Percentiles rank a stretch among this genome's conserved stretches.
Evolutionary conservation across 306 rosid genomes (phyloP).

Genomic region (Acmispon strigosus): DNA sequence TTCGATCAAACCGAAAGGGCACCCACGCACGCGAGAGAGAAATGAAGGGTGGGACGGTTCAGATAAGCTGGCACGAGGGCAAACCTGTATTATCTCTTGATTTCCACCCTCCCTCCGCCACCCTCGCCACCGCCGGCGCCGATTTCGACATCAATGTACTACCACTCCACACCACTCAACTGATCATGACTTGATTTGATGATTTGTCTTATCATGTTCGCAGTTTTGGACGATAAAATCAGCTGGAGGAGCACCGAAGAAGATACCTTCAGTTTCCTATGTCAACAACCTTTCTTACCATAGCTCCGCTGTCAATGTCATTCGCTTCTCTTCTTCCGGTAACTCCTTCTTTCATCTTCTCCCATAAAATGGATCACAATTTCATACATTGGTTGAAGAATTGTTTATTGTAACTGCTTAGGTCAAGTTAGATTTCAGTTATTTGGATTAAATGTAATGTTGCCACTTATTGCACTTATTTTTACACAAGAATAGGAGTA

Average conservation of each 20-base stretch:
- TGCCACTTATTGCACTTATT: background rate
- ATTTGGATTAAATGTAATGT: background rate
- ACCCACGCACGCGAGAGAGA: background rate
- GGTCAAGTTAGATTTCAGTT: background rate
- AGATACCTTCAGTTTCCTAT: conserved; percentile 61
- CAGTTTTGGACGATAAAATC: conserved; percentile 75
- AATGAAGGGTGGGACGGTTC: conserved; percentile 89
- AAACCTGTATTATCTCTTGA: conserved; percentile 84
- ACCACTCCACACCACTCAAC: background rate
- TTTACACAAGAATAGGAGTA: background rate
- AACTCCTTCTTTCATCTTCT: background rate
- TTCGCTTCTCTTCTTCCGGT: conserved; percentile 88
- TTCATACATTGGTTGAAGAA: background rate
- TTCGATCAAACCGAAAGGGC: background rate
- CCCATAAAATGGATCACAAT: background rate
- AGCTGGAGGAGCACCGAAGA: conserved; percentile 42
- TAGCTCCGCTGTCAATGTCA: conserved; percentile 68
- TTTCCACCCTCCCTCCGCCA: conserved; percentile 63
- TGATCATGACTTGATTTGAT: background rate
- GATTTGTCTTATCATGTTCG: background rate
- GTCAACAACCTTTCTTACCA: conserved; percentile 65
- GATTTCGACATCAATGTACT: conserved; percentile 94
- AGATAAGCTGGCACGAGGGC: conserved; percentile 82
- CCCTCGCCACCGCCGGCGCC: conserved; percentile 95
- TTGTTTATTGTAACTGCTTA: background rate